These are phyloP conservation scores for Psilocybe azurescens DNA, from an alignment of 768 basidiomycete species.

Conservation along the genomic window DNA sequence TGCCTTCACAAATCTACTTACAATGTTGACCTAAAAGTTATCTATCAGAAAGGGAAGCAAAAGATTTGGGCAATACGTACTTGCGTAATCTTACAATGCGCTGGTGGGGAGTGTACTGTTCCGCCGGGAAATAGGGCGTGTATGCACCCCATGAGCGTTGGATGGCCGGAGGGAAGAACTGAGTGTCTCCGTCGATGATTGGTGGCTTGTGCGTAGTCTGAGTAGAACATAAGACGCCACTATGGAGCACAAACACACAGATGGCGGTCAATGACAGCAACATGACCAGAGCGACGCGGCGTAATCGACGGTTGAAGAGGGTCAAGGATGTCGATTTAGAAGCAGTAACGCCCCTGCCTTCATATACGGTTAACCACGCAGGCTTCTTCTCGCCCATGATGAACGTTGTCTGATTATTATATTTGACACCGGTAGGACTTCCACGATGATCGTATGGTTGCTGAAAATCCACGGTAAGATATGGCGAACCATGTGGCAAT, in stretches of 20 bases:
- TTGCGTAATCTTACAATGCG: slow-evolving; percentile 28
- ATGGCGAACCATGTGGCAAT: background rate
- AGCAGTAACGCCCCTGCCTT: background rate
- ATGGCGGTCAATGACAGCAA: background rate
- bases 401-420: background rate
- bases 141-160: slow-evolving; percentile 30
- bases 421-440: background rate
- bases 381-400: background rate
- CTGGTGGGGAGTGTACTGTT: slow-evolving; percentile 27
- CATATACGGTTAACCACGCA: background rate
- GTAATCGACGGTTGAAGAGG: background rate
- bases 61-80: slow-evolving; percentile 15
- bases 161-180: slow-evolving; percentile 18
- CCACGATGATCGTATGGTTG: background rate
- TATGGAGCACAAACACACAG: background rate
- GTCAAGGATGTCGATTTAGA: background rate
- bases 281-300: background rate
- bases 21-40: slow-evolving; percentile 59
- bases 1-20: slow-evolving; percentile 31
- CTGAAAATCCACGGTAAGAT: background rate
- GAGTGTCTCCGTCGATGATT: background rate
- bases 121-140: slow-evolving; percentile 30
- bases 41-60: background rate
- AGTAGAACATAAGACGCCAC: background rate
- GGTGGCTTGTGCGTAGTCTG: background rate